These are phyloP conservation scores for Nicotiana noctiflora DNA, from an alignment of 257 asterid species.

Conservation along the genomic window DNA sequence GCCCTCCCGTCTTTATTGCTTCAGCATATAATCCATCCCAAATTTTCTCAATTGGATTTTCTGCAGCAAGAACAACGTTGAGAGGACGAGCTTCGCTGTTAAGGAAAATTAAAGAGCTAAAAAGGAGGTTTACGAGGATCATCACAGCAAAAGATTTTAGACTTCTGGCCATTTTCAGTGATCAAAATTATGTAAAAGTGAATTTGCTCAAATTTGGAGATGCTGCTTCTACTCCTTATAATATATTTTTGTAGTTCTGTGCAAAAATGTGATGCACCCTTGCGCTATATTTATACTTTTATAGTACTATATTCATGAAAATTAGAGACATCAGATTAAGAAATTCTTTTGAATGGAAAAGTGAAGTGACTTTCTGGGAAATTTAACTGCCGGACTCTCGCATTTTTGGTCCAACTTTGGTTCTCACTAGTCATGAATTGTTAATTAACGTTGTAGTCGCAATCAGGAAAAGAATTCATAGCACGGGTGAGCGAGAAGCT, in stretches of 20 bases:
- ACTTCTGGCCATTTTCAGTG: constrained; percentile 4
- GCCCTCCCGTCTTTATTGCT: constrained; percentile 29
- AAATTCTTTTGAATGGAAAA: neutral
- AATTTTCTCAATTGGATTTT: neutral
- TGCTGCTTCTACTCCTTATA: neutral
- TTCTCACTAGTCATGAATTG: neutral
- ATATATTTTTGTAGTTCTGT: neutral
- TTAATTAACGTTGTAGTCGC: neutral
- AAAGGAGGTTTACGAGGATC: neutral
- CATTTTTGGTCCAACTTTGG: neutral
- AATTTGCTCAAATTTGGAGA: neutral
- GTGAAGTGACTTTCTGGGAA: constrained; percentile 1
- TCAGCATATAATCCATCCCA: constrained; percentile 11
- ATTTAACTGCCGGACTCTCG: neutral
- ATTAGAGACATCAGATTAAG: neutral
- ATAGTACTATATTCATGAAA: neutral
- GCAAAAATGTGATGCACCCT: neutral
- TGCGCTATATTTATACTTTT: constrained; percentile 8
- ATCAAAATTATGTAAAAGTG: neutral
- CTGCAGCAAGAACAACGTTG: neutral
- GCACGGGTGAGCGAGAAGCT: too few relatives aligned
- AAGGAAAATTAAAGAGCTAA: neutral
- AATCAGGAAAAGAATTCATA: neutral
- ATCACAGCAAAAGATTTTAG: neutral
- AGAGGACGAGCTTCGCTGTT: constrained; percentile 19